Evolutionary conservation across 2,329 filamentous ascomycete species (phyloP), one percentile per base, ranked within the genome.

Genomic region (Elsinoe ampelina): DNA sequence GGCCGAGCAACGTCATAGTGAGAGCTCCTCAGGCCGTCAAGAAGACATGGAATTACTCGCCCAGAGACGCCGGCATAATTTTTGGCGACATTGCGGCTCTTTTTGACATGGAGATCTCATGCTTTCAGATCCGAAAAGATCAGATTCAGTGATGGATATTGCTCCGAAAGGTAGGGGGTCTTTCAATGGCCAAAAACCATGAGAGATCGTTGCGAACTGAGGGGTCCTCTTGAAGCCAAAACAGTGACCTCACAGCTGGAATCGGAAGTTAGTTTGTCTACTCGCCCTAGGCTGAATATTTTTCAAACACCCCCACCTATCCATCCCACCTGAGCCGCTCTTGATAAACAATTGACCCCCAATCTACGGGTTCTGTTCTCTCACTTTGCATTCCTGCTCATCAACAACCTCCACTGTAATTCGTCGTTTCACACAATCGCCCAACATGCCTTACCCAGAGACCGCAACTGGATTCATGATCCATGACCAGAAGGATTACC

Each of bases 401-500:
- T 11, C 22, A 26, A 39, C 22, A n/a, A 32, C 12, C 15, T 39
- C 34, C 10, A 13, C 15, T 26, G 47, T 38, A 36, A 7, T 8
- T 7, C 8, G 7, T 8, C 26, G 8, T 30, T 8, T 7, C 26
- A 8, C 12, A 8, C 30, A 50, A 50, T 55, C 55, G 57, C 55
- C 60, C 64, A 73, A 59, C 22, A 78, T 78, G 75, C 69, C 67
- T 66, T 78, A 78, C 66, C 75, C 76, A 64, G 75, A 78, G 61
- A 77, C 75, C 30, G 74, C 75, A 45, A 71, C 73, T 64, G 75
- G 75, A 55, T 78, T 77, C 63, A 67, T 73, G 63, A 68, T 77
- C 65, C 70, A 73, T 39, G 72, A 75, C 67, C 72, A 74, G 64
- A 86, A 88, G 73, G 83, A 85, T 67, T 82, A 77, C 73, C 78